Percentiles rank a stretch among this genome's conserved stretches.
These are phyloP conservation scores for Acorus gramineus DNA, from an alignment of 106 monocot species.

Conservation along the genomic window DNA sequence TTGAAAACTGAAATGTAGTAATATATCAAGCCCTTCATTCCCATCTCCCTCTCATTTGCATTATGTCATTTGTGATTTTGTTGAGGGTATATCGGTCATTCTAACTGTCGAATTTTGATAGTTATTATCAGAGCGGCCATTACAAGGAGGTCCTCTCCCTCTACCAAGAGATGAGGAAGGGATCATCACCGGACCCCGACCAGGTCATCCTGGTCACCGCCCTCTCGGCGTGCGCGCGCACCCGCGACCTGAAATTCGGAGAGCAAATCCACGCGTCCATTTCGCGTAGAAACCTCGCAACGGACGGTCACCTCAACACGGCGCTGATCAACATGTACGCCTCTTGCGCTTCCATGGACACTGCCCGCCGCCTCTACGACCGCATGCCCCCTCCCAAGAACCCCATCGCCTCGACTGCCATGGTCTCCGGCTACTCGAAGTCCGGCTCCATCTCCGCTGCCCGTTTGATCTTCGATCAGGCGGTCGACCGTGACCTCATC, in stretches of 20 bases:
- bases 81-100: background rate
- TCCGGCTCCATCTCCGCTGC: slow-evolving; percentile 31
- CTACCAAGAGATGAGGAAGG: slow-evolving; percentile 47
- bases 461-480: slow-evolving; percentile 37
- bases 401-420: slow-evolving; percentile 49
- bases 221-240: slow-evolving; percentile 49
- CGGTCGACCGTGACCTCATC: slow-evolving; percentile 42
- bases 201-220: slow-evolving; percentile 30
- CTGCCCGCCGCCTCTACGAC: slow-evolving; percentile 35
- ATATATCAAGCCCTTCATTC: too few relatives aligned
- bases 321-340: slow-evolving; percentile 58
- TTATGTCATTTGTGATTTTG: too few relatives aligned
- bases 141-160: slow-evolving; percentile 53
- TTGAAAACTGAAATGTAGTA: background rate
- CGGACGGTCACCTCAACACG: slow-evolving; percentile 31
- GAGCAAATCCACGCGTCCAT: slow-evolving; percentile 37
- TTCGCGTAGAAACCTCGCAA: slow-evolving; percentile 3
- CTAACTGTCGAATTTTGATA: slow-evolving; percentile 11
- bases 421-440: slow-evolving; percentile 58
- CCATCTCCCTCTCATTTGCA: too few relatives aligned
- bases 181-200: slow-evolving; percentile 20
- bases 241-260: slow-evolving; percentile 23
- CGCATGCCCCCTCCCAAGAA: slow-evolving; percentile 27
- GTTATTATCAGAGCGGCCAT: slow-evolving; percentile 47
- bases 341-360: slow-evolving; percentile 39